Conservation (phyloP, 148 eudicot genomes). For the Talinum fruticosum region DNA sequence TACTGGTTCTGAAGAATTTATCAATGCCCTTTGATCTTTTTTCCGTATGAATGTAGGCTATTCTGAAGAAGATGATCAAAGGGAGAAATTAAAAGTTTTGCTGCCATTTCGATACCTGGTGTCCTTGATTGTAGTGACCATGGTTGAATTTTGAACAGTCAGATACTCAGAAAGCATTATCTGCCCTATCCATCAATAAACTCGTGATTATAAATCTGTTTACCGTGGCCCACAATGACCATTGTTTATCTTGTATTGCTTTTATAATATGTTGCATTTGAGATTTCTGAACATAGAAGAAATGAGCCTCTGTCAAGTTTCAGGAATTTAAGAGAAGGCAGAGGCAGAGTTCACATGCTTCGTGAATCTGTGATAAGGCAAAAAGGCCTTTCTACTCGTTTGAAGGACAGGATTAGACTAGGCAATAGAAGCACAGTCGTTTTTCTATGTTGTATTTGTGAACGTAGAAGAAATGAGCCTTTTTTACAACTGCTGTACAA, state of each 20-base stretch:
- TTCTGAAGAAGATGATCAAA: background rate
- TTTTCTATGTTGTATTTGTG: no score
- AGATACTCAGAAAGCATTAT: background rate
- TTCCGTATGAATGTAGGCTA: background rate
- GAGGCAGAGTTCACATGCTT: no score
- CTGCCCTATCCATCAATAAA: background rate
- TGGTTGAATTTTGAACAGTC: background rate
- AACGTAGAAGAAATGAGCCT: no score
- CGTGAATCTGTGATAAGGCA: no score
- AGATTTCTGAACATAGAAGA: background rate
- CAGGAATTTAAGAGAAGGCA: no score
- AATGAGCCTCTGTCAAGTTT: background rate
- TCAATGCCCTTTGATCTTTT: background rate
- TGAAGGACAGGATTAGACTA: no score
- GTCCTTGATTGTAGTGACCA: conserved; percentile 1
- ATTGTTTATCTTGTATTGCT: background rate
- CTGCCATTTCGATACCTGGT: background rate
- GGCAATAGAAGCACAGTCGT: no score
- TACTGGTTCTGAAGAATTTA: background rate
- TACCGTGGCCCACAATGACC: background rate
- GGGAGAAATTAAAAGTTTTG: conserved; percentile 4
- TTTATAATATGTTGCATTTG: background rate
- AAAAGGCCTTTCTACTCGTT: no score
- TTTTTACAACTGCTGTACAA: no score
- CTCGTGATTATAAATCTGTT: background rate